Evolutionary conservation across 148 eudicot species (phyloP).

Genomic region (Polygonum maritimum): DNA sequence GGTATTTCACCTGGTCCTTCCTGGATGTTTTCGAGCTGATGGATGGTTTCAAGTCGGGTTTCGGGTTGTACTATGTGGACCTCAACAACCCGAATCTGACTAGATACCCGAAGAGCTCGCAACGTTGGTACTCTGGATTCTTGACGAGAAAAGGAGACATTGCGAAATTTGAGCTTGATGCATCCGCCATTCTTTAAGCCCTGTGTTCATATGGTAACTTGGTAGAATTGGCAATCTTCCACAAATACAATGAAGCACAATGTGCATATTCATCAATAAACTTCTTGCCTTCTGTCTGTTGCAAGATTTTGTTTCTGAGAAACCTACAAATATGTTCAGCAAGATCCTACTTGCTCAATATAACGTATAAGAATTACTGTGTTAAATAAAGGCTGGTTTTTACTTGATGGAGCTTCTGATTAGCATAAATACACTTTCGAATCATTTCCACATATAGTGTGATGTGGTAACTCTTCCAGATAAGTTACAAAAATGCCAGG

Average conservation of each 20-base stretch:
- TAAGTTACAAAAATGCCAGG: too few relatives aligned
- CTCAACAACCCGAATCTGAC: conserved; percentile 36
- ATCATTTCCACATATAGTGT: too few relatives aligned
- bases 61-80: conserved; percentile 50
- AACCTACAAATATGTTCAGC: not conserved
- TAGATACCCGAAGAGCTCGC: conserved; percentile 48
- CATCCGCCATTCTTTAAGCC: not conserved
- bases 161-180: not conserved
- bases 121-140: conserved; percentile 57
- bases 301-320: not conserved
- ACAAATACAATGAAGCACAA: not conserved
- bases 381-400: too few relatives aligned
- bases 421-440: too few relatives aligned
- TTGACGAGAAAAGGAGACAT: conserved; percentile 23
- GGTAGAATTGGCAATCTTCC: not conserved
- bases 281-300: not conserved
- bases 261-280: not conserved
- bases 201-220: not conserved
- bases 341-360: too few relatives aligned
- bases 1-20: conserved; percentile 66
- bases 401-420: too few relatives aligned
- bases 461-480: too few relatives aligned
- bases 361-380: too few relatives aligned
- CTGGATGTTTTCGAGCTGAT: conserved; percentile 44
- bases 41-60: conserved; percentile 25